Evolutionary conservation across 176 grass and related monocot species (phyloP).

Genomic region (Olyra latifolia): DNA sequence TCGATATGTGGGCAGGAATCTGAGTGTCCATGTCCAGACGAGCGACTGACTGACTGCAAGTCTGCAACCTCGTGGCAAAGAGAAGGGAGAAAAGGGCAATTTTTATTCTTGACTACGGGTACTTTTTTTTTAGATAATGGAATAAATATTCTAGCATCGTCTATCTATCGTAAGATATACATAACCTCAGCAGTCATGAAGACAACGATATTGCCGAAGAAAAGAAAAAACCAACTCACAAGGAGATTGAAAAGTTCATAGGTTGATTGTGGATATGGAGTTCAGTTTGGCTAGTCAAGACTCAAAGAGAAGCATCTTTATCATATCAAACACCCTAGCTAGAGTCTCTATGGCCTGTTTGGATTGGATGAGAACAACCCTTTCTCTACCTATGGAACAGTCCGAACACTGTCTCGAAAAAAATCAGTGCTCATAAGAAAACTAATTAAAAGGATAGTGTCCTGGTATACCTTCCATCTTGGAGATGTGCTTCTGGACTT

Average conservation of each 20-base stretch:
- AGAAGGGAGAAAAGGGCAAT: neutral
- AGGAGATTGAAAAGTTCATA: neutral
- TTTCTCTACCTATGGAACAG: neutral
- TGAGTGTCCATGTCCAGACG: neutral
- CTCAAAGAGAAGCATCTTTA: neutral
- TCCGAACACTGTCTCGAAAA: neutral
- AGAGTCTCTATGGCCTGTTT: neutral
- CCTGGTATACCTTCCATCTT: conserved; percentile 89
- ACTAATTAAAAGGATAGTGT: neutral
- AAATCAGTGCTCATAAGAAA: neutral
- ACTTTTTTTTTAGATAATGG: too few relatives aligned
- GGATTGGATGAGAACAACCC: neutral
- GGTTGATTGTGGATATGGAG: neutral
- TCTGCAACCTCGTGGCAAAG: too few relatives aligned
- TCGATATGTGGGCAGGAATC: neutral
- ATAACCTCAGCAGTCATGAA: too few relatives aligned
- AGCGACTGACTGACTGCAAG: neutral
- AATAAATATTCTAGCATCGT: too few relatives aligned
- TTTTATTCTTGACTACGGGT: neutral
- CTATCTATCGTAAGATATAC: too few relatives aligned
- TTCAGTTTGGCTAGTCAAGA: neutral
- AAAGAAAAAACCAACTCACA: too few relatives aligned
- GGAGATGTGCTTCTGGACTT: conserved; percentile 91
- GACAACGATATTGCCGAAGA: too few relatives aligned
- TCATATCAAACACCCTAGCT: neutral